These are phyloP conservation scores for Aspergillus sclerotioniger DNA, from an alignment of 495 filamentous ascomycete species.

Conservation along the genomic window DNA sequence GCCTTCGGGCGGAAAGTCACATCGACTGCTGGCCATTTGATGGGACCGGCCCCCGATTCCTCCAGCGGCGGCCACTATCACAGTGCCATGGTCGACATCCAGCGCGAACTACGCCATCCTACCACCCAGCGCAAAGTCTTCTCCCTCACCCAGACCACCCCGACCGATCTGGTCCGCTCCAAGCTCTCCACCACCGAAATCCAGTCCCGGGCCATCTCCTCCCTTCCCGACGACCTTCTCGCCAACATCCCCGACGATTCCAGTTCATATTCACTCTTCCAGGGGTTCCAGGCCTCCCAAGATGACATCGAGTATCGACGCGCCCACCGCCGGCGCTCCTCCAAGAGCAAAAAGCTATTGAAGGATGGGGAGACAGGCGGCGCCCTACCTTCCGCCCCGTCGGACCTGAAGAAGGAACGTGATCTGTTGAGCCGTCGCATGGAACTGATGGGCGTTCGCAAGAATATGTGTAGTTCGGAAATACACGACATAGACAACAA, in stretches of 20 bases:
- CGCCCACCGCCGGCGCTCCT: conserved; percentile 61
- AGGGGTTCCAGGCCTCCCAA: conserved; percentile 90
- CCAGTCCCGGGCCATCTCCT: conserved; percentile 86
- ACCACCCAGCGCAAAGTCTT: conserved; percentile 85
- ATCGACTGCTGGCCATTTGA: conserved; percentile 86
- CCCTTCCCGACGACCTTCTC: conserved; percentile 87
- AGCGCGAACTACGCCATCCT: conserved; percentile 81
- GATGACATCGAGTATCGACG: conserved; percentile 61
- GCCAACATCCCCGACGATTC: conserved; percentile 79
- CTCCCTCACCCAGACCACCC: conserved; percentile 80
- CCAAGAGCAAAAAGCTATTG: conserved; percentile 71
- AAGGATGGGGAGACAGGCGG: conserved; percentile 55
- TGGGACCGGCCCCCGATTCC: conserved; percentile 65
- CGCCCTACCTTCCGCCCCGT: conserved; percentile 61
- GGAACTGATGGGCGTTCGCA: conserved; percentile 88
- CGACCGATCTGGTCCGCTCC: conserved; percentile 88
- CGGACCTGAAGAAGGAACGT: conserved; percentile 73
- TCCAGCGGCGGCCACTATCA: conserved; percentile 62
- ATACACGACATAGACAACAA: conserved; percentile 97
- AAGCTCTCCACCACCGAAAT: conserved; percentile 91
- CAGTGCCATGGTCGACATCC: conserved; percentile 82
- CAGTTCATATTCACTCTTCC: conserved; percentile 87
- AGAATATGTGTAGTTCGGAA: conserved; percentile 96
- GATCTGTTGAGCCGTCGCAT: conserved; percentile 72
- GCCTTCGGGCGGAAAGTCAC: conserved; percentile 94